Conservation (phyloP, 768 basidiomycete genomes). For the Hericium erinaceus region DNA sequence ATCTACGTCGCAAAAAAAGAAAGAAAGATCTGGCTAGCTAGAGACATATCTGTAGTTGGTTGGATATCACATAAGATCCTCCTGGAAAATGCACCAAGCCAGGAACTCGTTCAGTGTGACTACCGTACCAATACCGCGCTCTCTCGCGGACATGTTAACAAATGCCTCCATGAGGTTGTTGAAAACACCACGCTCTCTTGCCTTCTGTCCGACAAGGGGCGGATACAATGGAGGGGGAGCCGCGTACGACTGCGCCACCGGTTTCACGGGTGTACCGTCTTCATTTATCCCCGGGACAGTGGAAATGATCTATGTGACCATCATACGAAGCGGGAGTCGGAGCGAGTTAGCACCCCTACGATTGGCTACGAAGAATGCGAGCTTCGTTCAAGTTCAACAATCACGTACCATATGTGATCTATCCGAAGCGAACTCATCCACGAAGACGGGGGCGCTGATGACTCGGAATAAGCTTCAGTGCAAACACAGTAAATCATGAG, state of each 20-base stretch:
- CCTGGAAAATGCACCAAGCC: too few relatives aligned
- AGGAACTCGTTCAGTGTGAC: too few relatives aligned
- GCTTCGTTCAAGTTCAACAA: not conserved
- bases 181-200: constrained; percentile 27
- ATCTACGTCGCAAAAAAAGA: too few relatives aligned
- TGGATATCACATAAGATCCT: too few relatives aligned
- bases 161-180: constrained; percentile 55
- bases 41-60: too few relatives aligned
- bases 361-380: not conserved
- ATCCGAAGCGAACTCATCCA: constrained; percentile 63
- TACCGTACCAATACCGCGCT: too few relatives aligned
- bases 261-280: not conserved
- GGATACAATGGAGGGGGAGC: constrained; percentile 41
- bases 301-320: not conserved
- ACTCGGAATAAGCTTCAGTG: constrained; percentile 51
- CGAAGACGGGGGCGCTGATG: constrained; percentile 39
- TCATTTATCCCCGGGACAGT: not conserved
- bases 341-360: not conserved
- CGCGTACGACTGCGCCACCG: constrained; percentile 24
- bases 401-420: constrained; percentile 63
- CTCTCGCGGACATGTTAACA: constrained; percentile 36
- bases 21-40: too few relatives aligned
- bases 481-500: not conserved
- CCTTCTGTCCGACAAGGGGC: constrained; percentile 36
- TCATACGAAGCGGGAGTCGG: not conserved